phyloP scores from a whole-genome alignment of 2,329 filamentous ascomycete species.

The Aspergillus costaricaensis region DNA sequence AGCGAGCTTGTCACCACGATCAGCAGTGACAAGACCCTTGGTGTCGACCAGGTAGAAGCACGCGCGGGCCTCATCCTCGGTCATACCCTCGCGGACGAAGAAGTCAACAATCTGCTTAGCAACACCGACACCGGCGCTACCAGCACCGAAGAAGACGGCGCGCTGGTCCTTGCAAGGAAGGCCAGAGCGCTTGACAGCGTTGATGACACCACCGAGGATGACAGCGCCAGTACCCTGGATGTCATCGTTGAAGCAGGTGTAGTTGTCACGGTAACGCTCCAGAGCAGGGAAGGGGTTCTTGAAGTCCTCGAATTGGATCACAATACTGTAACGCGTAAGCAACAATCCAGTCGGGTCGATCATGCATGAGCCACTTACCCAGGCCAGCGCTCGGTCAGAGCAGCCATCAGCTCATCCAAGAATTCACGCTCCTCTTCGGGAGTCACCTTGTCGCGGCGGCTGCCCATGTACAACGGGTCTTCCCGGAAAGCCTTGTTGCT shows the following conservation, averaged over 20 bases:
- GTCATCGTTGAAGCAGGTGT: conserved; percentile 98
- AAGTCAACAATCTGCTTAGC: conserved; percentile 97
- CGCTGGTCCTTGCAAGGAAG: conserved; percentile 86
- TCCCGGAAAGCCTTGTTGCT: conserved; percentile 65
- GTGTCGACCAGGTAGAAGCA: conserved; percentile 99
- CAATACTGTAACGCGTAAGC: conserved; percentile 53
- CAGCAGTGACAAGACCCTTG: conserved; percentile 88
- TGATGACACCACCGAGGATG: conserved; percentile 79
- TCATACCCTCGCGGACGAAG: conserved; percentile 89
- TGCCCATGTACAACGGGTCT: conserved; percentile 89
- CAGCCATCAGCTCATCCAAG: conserved; percentile 96
- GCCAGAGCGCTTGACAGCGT: conserved; percentile 77
- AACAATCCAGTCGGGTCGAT: conserved; percentile 15
- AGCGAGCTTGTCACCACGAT: conserved; percentile 90
- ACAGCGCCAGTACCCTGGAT: conserved; percentile 97
- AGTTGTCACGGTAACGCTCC: conserved; percentile 80
- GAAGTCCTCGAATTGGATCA: conserved; percentile 96
- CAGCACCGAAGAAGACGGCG: conserved; percentile 93
- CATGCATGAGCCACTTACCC: conserved; percentile 49
- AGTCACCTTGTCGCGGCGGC: conserved; percentile 77
- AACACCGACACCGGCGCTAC: conserved; percentile 93
- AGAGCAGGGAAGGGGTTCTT: conserved; percentile 96
- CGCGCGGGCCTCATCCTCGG: conserved; percentile 79
- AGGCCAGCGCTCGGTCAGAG: conserved; percentile 75
- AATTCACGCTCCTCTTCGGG: conserved; percentile 82